Evolutionary conservation across 2,329 filamentous ascomycete genomes (phyloP), one percentile per base, ranked within the genome.

Genomic region (Leptographium radiaticola): DNA sequence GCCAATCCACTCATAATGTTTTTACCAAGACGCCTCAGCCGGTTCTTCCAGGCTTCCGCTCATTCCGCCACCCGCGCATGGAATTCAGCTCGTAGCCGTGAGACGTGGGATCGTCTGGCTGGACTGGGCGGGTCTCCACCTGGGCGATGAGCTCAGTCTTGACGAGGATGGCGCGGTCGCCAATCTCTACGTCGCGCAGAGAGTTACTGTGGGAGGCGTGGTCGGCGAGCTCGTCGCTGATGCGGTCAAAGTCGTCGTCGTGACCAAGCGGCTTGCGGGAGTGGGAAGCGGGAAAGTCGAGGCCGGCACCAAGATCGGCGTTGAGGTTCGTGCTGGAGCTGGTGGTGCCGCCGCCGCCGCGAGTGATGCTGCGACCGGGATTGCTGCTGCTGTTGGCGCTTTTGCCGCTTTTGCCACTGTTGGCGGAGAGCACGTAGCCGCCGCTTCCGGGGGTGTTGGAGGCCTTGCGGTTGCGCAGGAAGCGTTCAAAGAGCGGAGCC

Each of bases 401-500:
- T 25, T 25, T 25, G 25, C 3, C 25, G 25, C 25, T 25, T 25
- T 25, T 25, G 25, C 25, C 25, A 25, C 25, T 25, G 25, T 25
- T 25, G 25, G 25, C 25, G 3, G 25, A 25, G 25, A 25, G 25
- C 25, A 25, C 30, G 15, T 13, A 18, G 30, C 18, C 20, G 16
- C 38, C 38, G 38, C 38, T 40, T 12, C 12, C 15, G 12, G 38
- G 12, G 11, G 38, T 4, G 10, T 15, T 40, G 6, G 43, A 25
- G 9, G 13, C 9, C 45, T 48, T 49, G 51, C 43, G 30, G 43
- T 38, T 40, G 51, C 43, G 51, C 33, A 52, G 36, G 31, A 47
- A 38, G 33, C 43, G 49, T 39, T 38, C 65, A 5, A 73, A 60
- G 9, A 73, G 62, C 7, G 70, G 69, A 1, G 69, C 66, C 36